A percentile compares a stretch with the other conserved stretches of the same genome.
These are phyloP conservation scores for Ormosia emarginata DNA, from an alignment of 306 rosid genomes.

Conservation along the genomic window DNA sequence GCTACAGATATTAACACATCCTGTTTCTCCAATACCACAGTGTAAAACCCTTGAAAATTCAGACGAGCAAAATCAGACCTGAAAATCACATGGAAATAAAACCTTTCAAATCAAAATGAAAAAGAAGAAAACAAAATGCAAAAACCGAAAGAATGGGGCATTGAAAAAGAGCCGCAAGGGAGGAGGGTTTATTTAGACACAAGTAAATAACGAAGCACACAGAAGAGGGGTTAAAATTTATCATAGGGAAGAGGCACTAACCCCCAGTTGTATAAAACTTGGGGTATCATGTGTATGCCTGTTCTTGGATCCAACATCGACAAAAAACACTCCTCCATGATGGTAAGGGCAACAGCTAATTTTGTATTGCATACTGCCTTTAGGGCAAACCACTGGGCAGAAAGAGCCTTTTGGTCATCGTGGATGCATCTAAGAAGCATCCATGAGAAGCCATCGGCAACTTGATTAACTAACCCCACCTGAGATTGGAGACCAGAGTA, in stretches of 20 bases:
- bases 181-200: not conserved
- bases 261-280: conserved; percentile 90
- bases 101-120: conserved; percentile 11
- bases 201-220: not conserved
- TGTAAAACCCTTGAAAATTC: conserved; percentile 89
- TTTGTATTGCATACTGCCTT: conserved; percentile 94
- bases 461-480: conserved; percentile 65
- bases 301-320: conserved; percentile 97
- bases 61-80: conserved; percentile 96
- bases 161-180: not conserved
- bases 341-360: conserved; percentile 89
- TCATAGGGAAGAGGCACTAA: conserved; percentile 39
- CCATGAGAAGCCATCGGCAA: conserved; percentile 68
- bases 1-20: conserved; percentile 88
- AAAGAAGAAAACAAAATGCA: not conserved
- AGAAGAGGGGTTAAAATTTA: not conserved
- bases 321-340: conserved; percentile 95
- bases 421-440: conserved; percentile 81
- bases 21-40: conserved; percentile 82
- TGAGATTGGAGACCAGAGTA: conserved; percentile 73
- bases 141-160: not conserved
- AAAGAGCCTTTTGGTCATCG: conserved; percentile 83
- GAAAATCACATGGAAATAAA: conserved; percentile 28
- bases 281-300: conserved; percentile 98
- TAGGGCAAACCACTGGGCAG: conserved; percentile 82